Conservation (phyloP, 1,284 basidiomycete genomes). For the Fistulinella cinereoalba region DNA sequence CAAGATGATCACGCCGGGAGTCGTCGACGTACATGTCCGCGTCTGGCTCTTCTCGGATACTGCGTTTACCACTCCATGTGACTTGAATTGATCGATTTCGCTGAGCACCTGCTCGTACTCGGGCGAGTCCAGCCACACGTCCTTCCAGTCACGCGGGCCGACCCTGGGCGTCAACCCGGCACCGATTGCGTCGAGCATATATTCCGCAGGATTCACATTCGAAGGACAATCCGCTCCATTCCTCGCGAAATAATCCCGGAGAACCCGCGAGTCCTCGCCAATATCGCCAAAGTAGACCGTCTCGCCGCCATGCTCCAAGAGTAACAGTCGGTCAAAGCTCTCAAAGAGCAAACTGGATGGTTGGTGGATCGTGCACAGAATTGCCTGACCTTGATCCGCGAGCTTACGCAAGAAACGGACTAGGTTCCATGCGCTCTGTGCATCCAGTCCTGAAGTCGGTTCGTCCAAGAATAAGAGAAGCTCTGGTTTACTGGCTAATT, state of each 20-base stretch:
- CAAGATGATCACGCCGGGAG: background rate
- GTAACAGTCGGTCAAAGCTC: constrained; percentile 72
- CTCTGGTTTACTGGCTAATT: constrained; percentile 81
- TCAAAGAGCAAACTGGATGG: constrained; percentile 65
- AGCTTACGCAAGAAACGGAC: constrained; percentile 83
- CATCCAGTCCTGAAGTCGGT: constrained; percentile 70
- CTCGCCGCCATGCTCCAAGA: constrained; percentile 65
- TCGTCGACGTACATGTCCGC: constrained; percentile 44
- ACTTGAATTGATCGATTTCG: constrained; percentile 48
- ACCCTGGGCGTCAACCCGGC: constrained; percentile 66
- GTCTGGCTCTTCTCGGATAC: constrained; percentile 39
- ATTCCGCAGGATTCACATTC: constrained; percentile 61
- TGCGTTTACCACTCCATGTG: constrained; percentile 39
- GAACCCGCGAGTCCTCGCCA: constrained; percentile 57
- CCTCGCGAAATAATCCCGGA: constrained; percentile 69
- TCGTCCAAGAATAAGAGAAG: constrained; percentile 76
- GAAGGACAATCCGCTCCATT: constrained; percentile 63
- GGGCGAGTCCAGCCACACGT: constrained; percentile 64
- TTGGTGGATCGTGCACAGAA: constrained; percentile 75
- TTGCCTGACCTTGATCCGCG: constrained; percentile 83
- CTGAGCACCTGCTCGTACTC: constrained; percentile 40
- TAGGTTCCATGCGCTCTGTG: constrained; percentile 82
- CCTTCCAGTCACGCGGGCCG: constrained; percentile 73
- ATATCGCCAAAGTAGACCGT: constrained; percentile 82
- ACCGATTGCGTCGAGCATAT: constrained; percentile 71